Base-by-base conservation (phyloP, 768 basidiomycete genomes). In the Coprinopsis sp. region DNA sequence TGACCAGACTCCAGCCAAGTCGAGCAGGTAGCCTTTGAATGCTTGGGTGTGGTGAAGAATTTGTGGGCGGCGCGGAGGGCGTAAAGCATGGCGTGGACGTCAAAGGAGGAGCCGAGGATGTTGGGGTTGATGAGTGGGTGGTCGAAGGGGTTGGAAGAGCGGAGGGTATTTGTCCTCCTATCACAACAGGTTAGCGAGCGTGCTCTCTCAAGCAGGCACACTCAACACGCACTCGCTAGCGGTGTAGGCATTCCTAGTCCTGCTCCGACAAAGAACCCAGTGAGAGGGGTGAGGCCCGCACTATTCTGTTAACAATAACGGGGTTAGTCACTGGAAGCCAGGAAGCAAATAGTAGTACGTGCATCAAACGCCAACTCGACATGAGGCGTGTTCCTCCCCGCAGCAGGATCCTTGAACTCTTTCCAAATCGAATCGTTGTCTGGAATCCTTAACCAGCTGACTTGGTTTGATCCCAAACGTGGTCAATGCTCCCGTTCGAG, bases 351-450 rank as follows among this genome's bases (percentile, higher is more conserved):
- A 42, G n/a, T 38, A 11, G 24, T 10, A 30, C 56, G 22, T 8
- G 53, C 51, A 38, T 50, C 38, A 11, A 51, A 30, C 13, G 37
- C 47, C 23, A 54, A 39, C 28, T 63, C 62, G 28, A 61, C 22
- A 40, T 63, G 60, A 2, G 62, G 60, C 1, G 55, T 54, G 18
- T 60, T 54, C 11, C 18, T 39, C 10, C 60, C 60, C n/a, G 62
- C 48, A 0, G 62, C 46, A 23, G 62, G 62, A 30, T 64, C 60
- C 6, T 27, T 36, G 31, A 53, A 54, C 1, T 22, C 38, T 11
- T 53, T 51, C 29, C 60, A 54, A 12, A 59, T 53, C 3, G 51
- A 29, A 2, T 57, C 56, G 27, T 56, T 52, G 3, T 60, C 46
- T 0, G 58, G 51, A 6, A 65, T 34, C 14, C 64, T 53, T 14